phyloP scores from a whole-genome alignment of 768 basidiomycete genomes.

The Podaxis carcinomalis region DNA sequence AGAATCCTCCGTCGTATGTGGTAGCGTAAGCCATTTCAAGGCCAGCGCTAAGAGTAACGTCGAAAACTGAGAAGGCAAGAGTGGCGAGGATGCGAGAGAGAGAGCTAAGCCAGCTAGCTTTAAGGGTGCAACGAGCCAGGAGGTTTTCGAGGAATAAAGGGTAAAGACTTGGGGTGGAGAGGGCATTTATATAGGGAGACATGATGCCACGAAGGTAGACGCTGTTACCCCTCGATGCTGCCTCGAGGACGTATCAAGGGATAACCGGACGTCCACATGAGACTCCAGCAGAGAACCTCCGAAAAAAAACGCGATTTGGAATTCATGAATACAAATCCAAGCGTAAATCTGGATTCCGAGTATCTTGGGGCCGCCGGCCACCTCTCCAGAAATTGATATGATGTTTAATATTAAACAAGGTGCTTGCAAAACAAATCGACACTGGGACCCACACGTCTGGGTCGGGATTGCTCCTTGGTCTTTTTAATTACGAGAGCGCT shows the following conservation, averaged over 20 bases:
- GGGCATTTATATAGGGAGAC: slow-evolving; percentile 2
- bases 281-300: neutral
- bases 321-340: neutral
- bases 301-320: neutral
- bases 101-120: neutral
- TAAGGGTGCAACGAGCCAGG: neutral
- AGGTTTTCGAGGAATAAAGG: neutral
- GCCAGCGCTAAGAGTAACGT: neutral
- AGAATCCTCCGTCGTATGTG: slow-evolving; percentile 21
- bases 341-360: neutral
- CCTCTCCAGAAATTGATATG: neutral
- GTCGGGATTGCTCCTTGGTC: neutral
- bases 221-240: slow-evolving; percentile 9
- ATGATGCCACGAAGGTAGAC: neutral
- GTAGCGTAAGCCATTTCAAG: slow-evolving; percentile 18
- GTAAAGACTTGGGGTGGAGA: neutral
- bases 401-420: neutral
- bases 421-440: neutral
- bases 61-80: neutral
- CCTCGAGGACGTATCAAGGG: slow-evolving; percentile 10
- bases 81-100: neutral
- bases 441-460: neutral
- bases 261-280: neutral
- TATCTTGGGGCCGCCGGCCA: neutral
- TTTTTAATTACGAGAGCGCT: neutral